Base-by-base conservation (phyloP, 176 grass and related monocot genomes). In the Musa itinerans region DNA sequence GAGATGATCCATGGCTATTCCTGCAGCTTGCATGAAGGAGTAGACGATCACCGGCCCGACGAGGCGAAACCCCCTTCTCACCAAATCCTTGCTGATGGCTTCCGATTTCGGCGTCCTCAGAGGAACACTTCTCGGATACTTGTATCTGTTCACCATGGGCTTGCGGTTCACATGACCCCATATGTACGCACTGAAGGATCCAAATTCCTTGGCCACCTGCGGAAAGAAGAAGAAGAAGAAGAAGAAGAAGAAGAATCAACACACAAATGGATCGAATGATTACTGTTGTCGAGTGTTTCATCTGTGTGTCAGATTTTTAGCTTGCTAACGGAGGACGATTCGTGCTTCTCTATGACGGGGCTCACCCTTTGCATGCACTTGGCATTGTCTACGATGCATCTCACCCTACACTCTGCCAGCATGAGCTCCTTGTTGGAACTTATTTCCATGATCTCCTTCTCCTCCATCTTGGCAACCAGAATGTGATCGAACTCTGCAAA, bases 111-210 rank as follows among this genome's bases (percentile, higher is more conserved):
- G 88, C 6, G 95, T 99, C 68, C 95, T 78, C 74, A 99, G 79
- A 14, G 95, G 95, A 64, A 99, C 82, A 76, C 80, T 89, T 15
- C 77, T 87, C 21, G 73, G 86, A 82, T 92, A 76, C 81, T 83
- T 91, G 89, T 91, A 89, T 71, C 81, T 99, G 34, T 86, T 83
- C 7, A 94, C 78, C 78, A 82, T 53, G 2, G 95, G 91, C 25
- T 86, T 86, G 86, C 94, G 90, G 73, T 99, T 99, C 53, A 94
- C 67, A 61, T 99, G 91, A 9, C 95, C 88, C 95, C 95, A 99
- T 58, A 99, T 92, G 70, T 99, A 99, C 10, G 73, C 84, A 34
- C 91, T 89, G 73, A 99, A 99, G 21, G 95, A 99, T 71, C 95
- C 95, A 74, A 99, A 99, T 74, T 94, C 88, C 73, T 86, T 80